These are phyloP conservation scores for Pinus taeda DNA, from an alignment of 75 land plant genomes.

Conservation along the genomic window DNA sequence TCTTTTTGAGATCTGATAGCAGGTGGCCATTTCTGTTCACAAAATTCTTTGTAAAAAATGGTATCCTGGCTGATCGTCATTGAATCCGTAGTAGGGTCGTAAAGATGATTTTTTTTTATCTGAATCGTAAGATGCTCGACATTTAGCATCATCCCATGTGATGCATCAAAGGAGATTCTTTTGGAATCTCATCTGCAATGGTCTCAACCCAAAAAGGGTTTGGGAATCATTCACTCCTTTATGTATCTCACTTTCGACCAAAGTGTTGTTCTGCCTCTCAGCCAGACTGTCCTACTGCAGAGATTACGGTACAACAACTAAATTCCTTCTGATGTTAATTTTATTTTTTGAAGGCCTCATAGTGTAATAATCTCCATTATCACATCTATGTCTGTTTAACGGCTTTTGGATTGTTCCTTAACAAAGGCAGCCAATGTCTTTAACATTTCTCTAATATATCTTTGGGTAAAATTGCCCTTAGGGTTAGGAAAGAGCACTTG, in stretches of 20 bases:
- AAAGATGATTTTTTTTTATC: not conserved
- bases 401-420: not conserved
- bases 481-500: too few relatives aligned
- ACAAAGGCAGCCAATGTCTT: not conserved
- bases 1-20: too few relatives aligned
- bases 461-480: too few relatives aligned
- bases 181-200: not conserved
- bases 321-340: not conserved
- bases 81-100: not conserved
- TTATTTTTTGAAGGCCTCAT: not conserved
- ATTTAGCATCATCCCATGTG: not conserved
- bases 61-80: not conserved
- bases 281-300: not conserved
- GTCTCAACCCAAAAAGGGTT: not conserved
- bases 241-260: not conserved
- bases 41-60: not conserved
- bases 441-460: not conserved
- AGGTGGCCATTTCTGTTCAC: too few relatives aligned
- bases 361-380: conserved; percentile 1
- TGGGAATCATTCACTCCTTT: not conserved
- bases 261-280: not conserved
- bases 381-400: not conserved
- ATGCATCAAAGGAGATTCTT: not conserved
- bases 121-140: not conserved
- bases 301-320: not conserved